A percentile compares a stretch with the other conserved stretches of the same genome.
phyloP scores from a whole-genome alignment of 176 grass and related monocot species.

The Avena atlantica region DNA sequence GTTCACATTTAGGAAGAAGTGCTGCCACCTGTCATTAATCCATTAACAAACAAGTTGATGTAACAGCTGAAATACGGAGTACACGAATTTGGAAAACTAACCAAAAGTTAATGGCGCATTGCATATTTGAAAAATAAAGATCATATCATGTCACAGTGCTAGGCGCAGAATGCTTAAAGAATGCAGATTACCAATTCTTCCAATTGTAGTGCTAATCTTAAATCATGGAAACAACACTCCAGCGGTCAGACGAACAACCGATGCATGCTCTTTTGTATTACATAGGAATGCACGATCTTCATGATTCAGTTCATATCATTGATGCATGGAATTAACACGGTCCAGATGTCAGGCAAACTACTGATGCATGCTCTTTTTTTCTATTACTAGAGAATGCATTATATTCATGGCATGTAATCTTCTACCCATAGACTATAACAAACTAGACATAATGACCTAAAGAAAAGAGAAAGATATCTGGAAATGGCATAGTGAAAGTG shows the following conservation, averaged over 20 bases:
- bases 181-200: neutral
- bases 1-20: conserved; percentile 79
- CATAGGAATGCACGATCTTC: conserved; percentile 1
- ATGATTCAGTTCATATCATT: conserved; percentile 21
- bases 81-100: conserved; percentile 23
- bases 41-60: conserved; percentile 44
- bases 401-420: conserved; percentile 4
- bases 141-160: conserved; percentile 23
- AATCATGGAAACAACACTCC: neutral
- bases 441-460: conserved; percentile 14
- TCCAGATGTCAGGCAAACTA: neutral
- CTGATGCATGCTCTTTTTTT: neutral
- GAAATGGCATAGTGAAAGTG: conserved; percentile 13
- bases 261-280: neutral
- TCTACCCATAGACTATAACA: conserved; percentile 11
- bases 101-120: neutral
- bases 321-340: neutral
- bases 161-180: neutral
- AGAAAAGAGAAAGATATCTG: conserved; percentile 9
- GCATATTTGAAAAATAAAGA: conserved; percentile 28
- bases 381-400: conserved; percentile 18
- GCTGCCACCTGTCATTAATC: conserved; percentile 80
- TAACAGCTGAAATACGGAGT: neutral
- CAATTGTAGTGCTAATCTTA: neutral
- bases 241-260: neutral